Evolutionary conservation across 2,329 filamentous ascomycete genomes (phyloP).

Genomic region (Penicillium sp.): DNA sequence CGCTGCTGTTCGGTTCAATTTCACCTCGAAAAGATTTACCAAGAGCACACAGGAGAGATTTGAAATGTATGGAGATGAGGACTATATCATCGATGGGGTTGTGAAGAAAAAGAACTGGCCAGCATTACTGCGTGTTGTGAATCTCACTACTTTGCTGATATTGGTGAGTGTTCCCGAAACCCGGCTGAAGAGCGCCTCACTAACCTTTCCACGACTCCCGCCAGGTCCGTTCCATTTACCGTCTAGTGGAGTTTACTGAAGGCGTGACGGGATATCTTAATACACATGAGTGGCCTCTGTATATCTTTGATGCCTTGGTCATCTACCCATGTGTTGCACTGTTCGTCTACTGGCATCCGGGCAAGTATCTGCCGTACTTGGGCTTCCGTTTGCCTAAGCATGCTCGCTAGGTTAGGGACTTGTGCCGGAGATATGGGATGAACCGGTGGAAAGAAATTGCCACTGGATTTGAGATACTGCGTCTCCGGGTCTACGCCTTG

Average conservation of each 20-base stretch:
- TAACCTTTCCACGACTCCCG: slow-evolving; percentile 9
- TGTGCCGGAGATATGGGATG: background rate
- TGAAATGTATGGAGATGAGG: slow-evolving; percentile 19
- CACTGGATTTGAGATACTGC: background rate
- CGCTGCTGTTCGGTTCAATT: slow-evolving; percentile 53
- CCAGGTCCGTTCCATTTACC: slow-evolving; percentile 50
- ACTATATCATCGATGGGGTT: slow-evolving; percentile 26
- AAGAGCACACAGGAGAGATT: slow-evolving; percentile 35
- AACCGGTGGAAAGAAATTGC: no score
- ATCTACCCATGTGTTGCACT: slow-evolving; percentile 41
- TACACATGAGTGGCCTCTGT: slow-evolving; percentile 48
- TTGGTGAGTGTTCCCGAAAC: slow-evolving; percentile 27
- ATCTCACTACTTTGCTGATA: slow-evolving; percentile 37
- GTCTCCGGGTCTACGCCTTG: no score
- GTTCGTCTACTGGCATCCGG: slow-evolving; percentile 41
- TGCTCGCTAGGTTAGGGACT: slow-evolving; percentile 22
- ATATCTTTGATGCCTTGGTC: slow-evolving; percentile 49
- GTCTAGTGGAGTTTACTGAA: slow-evolving; percentile 54
- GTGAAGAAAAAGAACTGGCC: slow-evolving; percentile 37
- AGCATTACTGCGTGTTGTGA: slow-evolving; percentile 36
- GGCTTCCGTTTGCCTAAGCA: slow-evolving; percentile 40
- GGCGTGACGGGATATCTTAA: slow-evolving; percentile 48
- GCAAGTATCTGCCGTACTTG: slow-evolving; percentile 39
- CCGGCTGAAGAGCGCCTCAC: background rate
- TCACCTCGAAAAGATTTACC: slow-evolving; percentile 47